A percentile compares a stretch with the other conserved stretches of the same genome.
Evolutionary conservation across 2,329 filamentous ascomycete species (phyloP).

Genomic region (Colletotrichum gigasporum): DNA sequence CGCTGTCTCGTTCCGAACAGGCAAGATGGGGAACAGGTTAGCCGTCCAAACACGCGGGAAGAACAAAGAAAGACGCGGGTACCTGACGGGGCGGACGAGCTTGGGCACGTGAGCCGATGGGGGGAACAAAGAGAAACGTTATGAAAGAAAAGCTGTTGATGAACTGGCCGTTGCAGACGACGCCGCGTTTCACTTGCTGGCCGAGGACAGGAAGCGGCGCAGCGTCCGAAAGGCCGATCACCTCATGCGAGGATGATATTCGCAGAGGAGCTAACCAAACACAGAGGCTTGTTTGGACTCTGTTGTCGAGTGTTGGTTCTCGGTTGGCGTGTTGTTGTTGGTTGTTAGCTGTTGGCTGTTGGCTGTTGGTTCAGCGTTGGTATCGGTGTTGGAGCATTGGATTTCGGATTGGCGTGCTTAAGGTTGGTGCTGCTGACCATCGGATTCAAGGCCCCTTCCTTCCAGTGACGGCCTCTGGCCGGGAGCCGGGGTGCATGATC

Average conservation of each 20-base stretch:
- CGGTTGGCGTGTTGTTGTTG: conserved; percentile 1
- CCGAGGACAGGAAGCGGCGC: conserved; percentile 9
- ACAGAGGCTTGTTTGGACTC: not conserved
- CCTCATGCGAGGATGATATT: not conserved
- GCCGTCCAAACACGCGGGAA: conserved; percentile 6
- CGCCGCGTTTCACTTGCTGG: conserved; percentile 15
- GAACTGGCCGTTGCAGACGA: conserved; percentile 15
- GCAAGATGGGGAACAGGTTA: not conserved
- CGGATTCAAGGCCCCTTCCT: not conserved
- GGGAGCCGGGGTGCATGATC: not conserved
- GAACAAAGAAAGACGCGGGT: conserved; percentile 8
- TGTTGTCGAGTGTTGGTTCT: not conserved
- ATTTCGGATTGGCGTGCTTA: not conserved
- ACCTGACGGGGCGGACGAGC: not conserved
- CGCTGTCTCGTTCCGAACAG: not conserved
- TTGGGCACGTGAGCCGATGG: not conserved
- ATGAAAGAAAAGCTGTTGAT: conserved; percentile 15
- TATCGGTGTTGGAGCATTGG: not conserved
- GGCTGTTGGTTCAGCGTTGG: not conserved
- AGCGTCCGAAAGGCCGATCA: conserved; percentile 13
- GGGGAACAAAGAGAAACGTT: not conserved
- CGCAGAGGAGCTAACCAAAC: not conserved
- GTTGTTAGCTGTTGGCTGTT: not conserved
- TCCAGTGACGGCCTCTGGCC: not conserved
- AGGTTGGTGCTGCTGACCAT: not conserved